phyloP scores from a whole-genome alignment of 768 basidiomycete genomes.

The Lactarius tabidus region DNA sequence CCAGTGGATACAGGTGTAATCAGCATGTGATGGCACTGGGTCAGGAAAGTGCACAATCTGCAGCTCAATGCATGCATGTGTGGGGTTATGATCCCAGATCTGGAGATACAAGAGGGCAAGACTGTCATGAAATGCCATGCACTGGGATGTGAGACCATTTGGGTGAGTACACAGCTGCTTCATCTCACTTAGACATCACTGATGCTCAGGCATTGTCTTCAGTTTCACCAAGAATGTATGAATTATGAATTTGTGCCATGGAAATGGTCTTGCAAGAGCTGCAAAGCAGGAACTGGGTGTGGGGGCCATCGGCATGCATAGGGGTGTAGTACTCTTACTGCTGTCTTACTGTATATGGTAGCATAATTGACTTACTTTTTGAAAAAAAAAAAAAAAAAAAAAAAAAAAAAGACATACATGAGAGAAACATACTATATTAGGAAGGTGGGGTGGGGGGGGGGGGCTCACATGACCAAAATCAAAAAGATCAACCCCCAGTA shows the following conservation, averaged over 20 bases:
- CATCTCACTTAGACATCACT: not conserved
- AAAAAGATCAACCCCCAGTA: no score
- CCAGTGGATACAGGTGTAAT: not conserved
- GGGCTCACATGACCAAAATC: not conserved
- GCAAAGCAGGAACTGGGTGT: not conserved
- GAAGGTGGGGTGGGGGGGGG: not conserved
- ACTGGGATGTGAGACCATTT: not conserved
- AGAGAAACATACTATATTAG: not conserved
- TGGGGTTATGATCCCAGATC: not conserved
- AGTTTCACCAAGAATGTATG: not conserved
- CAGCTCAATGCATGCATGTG: not conserved
- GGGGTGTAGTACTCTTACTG: not conserved
- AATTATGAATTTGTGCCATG: not conserved
- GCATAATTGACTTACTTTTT: not conserved
- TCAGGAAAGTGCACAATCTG: not conserved
- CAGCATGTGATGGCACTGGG: not conserved
- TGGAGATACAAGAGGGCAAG: not conserved
- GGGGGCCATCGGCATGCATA: not conserved
- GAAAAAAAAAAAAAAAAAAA: not conserved
- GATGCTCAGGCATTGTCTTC: not conserved
- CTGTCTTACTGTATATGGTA: no score
- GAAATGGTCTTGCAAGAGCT: not conserved
- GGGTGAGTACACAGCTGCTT: not conserved
- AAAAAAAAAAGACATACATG: not conserved
- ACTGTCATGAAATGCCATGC: not conserved